phyloP scores from a whole-genome alignment of 1,284 basidiomycete species.

The Apiotrichum domesticum region DNA sequence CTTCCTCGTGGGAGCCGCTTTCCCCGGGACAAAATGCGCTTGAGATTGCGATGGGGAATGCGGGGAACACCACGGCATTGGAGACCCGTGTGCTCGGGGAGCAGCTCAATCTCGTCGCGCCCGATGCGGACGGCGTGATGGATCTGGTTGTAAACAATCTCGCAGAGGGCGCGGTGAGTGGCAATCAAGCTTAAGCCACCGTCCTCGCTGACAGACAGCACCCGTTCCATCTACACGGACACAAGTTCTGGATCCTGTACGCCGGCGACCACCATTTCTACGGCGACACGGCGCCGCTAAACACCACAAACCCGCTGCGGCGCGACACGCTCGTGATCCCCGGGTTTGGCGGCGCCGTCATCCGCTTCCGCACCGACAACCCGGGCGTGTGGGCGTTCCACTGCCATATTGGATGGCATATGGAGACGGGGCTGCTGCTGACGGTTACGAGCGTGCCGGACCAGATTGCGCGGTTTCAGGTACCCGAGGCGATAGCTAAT shows the following conservation, averaged over 20 bases:
- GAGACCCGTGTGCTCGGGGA: not conserved
- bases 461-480: constrained; percentile 1
- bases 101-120: constrained; percentile 19
- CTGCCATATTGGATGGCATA: constrained; percentile 30
- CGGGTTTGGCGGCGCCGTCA: constrained; percentile 19
- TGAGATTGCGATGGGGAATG: not conserved
- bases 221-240: constrained; percentile 34
- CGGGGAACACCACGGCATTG: not conserved
- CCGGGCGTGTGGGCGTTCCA: constrained; percentile 27
- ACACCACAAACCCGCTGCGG: constrained; percentile 23
- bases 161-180: constrained; percentile 18
- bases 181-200: too few relatives aligned
- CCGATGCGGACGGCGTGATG: constrained; percentile 10
- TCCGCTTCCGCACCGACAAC: constrained; percentile 25
- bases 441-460: constrained; percentile 13
- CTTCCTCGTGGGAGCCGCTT: constrained; percentile 12
- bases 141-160: constrained; percentile 25
- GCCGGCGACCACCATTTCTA: constrained; percentile 10
- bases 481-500: constrained; percentile 1
- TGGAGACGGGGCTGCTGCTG: constrained; percentile 16
- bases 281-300: constrained; percentile 11
- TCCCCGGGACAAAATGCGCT: constrained; percentile 4
- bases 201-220: constrained; percentile 7
- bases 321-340: constrained; percentile 29
- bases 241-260: constrained; percentile 24